Evolutionary conservation across 1,139 yeast genomes (phyloP).

Genomic region (Kluyveromyces marxianus): DNA sequence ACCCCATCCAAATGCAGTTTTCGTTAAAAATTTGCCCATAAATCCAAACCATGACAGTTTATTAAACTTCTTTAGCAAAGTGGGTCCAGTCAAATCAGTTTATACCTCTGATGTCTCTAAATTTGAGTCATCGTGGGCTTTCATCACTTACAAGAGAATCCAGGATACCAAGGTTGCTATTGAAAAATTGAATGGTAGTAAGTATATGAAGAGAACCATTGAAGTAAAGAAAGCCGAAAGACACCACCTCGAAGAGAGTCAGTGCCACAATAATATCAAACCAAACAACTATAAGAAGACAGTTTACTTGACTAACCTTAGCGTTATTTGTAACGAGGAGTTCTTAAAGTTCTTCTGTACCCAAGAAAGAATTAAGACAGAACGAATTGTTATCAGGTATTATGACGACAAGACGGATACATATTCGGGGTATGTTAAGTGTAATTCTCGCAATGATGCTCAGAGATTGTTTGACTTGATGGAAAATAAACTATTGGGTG

Average conservation of each 20-base stretch:
- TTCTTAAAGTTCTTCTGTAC: constrained; percentile 20
- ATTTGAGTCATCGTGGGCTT: constrained; percentile 39
- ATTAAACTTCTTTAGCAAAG: constrained; percentile 31
- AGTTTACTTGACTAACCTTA: constrained; percentile 21
- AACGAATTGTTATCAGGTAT: constrained; percentile 14
- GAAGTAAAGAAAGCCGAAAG: constrained; percentile 30
- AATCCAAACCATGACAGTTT: constrained; percentile 33
- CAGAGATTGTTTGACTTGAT: constrained; percentile 15
- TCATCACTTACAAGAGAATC: constrained; percentile 35
- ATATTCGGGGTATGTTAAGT: constrained; percentile 21
- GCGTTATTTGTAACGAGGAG: constrained; percentile 24
- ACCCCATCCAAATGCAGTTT: constrained; percentile 33
- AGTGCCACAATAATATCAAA: neutral
- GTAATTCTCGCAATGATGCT: constrained; percentile 20
- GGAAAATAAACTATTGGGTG: constrained; percentile 26
- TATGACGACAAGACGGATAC: constrained; percentile 16
- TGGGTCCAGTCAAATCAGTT: constrained; percentile 38
- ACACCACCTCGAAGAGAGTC: constrained; percentile 6
- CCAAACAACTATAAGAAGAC: constrained; percentile 10
- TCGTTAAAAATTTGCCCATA: constrained; percentile 39
- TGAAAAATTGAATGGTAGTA: constrained; percentile 22
- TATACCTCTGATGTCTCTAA: constrained; percentile 33
- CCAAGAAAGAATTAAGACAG: constrained; percentile 19
- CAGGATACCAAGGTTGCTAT: constrained; percentile 28
- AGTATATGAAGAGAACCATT: constrained; percentile 24